Evolutionary conservation across 176 grass and related monocot genomes (phyloP), one percentile per base, ranked within the genome.

Genomic region (Ensete ventricosum): DNA sequence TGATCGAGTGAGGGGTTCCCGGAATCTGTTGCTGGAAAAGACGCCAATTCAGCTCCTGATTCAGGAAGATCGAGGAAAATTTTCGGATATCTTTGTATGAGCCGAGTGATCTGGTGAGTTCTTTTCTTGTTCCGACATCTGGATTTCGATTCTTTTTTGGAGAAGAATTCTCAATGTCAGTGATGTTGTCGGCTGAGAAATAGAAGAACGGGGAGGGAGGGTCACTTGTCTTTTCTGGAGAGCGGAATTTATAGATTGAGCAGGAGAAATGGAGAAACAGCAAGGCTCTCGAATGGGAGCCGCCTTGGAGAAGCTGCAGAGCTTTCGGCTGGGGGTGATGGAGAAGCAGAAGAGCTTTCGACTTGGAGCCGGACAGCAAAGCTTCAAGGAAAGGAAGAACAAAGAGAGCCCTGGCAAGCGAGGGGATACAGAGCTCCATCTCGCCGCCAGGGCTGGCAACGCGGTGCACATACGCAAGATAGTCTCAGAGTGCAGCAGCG

Each of bases 381-480:
- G 75, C 34, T 77, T 77, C 49, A 77, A 77, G 27, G 75, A 77
- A 60, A 52, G 60, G 43, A 77, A 48, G 59, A 77, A 52, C 59
- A 62, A 65, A 43, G 75, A 77, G 4, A 77, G 75, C 75, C 75
- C 75, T 2, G 58, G 75, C 8, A 77, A 77, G 75, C 29, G 57
- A 77, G 75, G 75, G 59, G 75, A 77, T 52, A 52, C 48, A 57
- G 27, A 24, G 49, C 49, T 77, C 58, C 75, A 77, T 77, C 59
- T 77, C 5, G 58, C 59, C 20, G 43, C 58, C 64, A 77, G 75
- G 49, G 75, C 75, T 26, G 77, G 64, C 64, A 69, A 69, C 51
- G 27, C 63, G 29, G 53, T 55, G 64, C 24, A 48, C 70, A 65
- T 50, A 11, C 22, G 48, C 53, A 70, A 57, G 77, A 79, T 79